phyloP scores from a whole-genome alignment of 179 eudicot genomes.

The Patellifolia procumbens region DNA sequence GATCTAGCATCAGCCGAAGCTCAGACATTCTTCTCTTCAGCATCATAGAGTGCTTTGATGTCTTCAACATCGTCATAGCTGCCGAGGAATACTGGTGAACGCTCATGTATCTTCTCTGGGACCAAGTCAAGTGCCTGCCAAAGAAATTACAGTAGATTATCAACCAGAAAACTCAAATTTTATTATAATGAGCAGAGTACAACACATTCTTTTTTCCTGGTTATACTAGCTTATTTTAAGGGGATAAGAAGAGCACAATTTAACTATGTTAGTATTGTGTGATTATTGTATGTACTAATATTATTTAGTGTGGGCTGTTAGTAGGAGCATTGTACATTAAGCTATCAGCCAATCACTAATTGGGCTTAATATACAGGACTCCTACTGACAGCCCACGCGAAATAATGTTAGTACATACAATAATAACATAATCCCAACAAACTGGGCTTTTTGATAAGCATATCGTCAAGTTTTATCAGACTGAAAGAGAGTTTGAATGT shows the following conservation, averaged over 20 bases:
- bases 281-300: too few relatives aligned
- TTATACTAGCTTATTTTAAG: too few relatives aligned
- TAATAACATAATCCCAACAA: too few relatives aligned
- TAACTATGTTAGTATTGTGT: too few relatives aligned
- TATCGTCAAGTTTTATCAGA: too few relatives aligned
- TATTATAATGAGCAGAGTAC: not conserved
- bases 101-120: constrained; percentile 78
- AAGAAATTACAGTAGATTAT: not conserved
- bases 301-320: too few relatives aligned
- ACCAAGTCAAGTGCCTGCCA: constrained; percentile 85
- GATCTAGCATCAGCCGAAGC: not conserved
- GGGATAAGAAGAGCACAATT: not conserved
- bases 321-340: not conserved
- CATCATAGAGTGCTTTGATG: constrained; percentile 84
- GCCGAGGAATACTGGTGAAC: constrained; percentile 92
- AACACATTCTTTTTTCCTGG: not conserved
- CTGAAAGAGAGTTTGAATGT: not conserved
- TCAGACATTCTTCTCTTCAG: constrained; percentile 42
- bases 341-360: too few relatives aligned
- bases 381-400: too few relatives aligned
- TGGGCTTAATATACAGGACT: too few relatives aligned
- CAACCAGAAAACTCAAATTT: not conserved
- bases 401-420: too few relatives aligned
- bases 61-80: constrained; percentile 95
- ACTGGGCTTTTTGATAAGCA: too few relatives aligned